Base-by-base conservation (phyloP, 257 asterid genomes). In the Plantago major region DNA sequence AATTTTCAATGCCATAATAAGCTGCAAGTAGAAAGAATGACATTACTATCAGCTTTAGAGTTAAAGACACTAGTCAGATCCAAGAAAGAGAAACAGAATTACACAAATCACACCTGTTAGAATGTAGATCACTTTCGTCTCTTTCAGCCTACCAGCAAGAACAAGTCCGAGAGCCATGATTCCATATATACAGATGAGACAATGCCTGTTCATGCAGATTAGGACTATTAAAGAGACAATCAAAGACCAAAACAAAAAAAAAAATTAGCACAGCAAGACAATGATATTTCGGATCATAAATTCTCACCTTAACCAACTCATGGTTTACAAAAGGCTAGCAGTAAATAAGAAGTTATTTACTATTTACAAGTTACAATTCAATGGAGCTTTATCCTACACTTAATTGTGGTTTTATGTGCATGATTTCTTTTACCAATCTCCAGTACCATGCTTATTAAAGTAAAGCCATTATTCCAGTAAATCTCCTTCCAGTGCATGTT, bases 121-220 rank as follows among this genome's bases (percentile, higher is more conserved):
- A 67, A 93, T 79, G 79, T 74, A 70, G 74, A 83, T 73, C 64
- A 89, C 84, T 69, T 73, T 75, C 64, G 75, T 65, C 42, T 93
- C 97, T 78, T 83, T 89, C 85, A 93, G 67, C 67, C 87, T 80
- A 65, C 99, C 96, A 60, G 96, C 95, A 68, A 93, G 88, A 76
- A 93, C 58, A 66, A 93, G 77, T 7, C 60, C 88, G 64, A 89
- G 87, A 18, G 85, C 95, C 62, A 78, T 71, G 49, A 85, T 68
- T 67, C 97, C 99, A 68, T 93, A 93, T 5, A 82, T 30, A 73
- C 99, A 89, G 74, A 93, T 79, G 74, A 89, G 78, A 11, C 87
- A 87, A 80, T 93, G 99, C 99, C 99, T 89, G 91, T 79, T 79
- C 70, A 60, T 55, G 59, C 68, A 67, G 22, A 67, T 60, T 37